Base-by-base conservation (phyloP, 805 yeast genomes). In the Komagataella kurtzmanii region DNA sequence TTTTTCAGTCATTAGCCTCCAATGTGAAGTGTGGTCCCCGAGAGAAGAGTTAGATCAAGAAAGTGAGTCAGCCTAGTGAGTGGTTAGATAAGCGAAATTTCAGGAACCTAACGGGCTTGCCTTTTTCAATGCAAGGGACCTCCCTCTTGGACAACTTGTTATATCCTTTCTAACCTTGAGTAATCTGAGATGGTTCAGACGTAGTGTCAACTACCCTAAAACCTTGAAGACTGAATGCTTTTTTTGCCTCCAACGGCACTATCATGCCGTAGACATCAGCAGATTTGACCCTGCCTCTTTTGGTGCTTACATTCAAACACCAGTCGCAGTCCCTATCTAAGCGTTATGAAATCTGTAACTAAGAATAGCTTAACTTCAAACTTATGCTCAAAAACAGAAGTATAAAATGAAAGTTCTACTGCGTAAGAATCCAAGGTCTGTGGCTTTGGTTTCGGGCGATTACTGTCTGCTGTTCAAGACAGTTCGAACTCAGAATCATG, bases 371-470 rank as follows among this genome's bases (percentile, higher is more conserved):
- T 7, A 47, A 10, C 12, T 10, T 17, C 17, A 47, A 21, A 21
- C 45, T 8, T 21, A 23, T 17, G 45, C 18, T 17, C n/a, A 17
- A 46, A 17, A 19, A 23, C 19, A 45, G 48, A 17, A 5, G 12
- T 19, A 17, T 7, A 14, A 3, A 3, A 85, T 86, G 89, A 75
- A 69, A 63, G 73, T 86, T 10, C 80, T 72, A 63, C 71, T 85
- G 51, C 79, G 84, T 52, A 77, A 74, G 52, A 63, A 71, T 40
- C 91, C 93, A 1, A 70, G 96, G 51, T 76, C 90, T 8, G 70
- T 87, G 53, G 83, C 87, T 2, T 69, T 88, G 3, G 77, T 80
- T 3, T 75, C 83, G 18, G 73, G 75, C 47, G 75, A 74, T 24
- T 76, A 71, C 61, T 86, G 82, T 1, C 69, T 88, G 54, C 70